Evolutionary conservation across 129 eudicot species (phyloP), one percentile per base, ranked within the genome.

Genomic region (Glebionis coronaria): DNA sequence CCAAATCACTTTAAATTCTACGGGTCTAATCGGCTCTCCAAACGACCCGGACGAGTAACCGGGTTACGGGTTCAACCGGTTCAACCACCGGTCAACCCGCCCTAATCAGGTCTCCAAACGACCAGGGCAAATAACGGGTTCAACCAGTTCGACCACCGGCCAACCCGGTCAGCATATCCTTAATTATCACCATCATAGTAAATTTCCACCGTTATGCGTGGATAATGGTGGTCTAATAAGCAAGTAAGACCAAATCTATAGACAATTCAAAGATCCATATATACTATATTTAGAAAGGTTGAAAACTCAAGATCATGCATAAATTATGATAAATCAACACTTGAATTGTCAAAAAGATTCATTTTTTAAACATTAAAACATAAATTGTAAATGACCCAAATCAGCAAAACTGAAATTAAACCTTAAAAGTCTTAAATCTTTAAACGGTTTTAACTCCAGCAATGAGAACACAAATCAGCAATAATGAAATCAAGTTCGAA

Each of bases 391-490:
- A 7, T 46, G n/a, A 21, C 45, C 63, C 68, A 49, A 35, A 13
- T 47, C 51, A 20, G 47, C 49, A 67, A 21, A 64, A 23, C 20
- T 55, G 20, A 27, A 31, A 46, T 29, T 9, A 12, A 20, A 47
- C 6, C 31, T 11, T 21, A 54, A 66, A 65, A 58, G 9, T 57
- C 47, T 13, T 11, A 73, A 45, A 73, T 53, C 49, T 40, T 21
- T 42, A 52, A 20, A 44, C 29, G 63, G 13, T 23, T 59, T 71
- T 60, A 49, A 31, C 61, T 12, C 44, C n/a, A 20, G 23, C 42
- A 51, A 21, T 12, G 18, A 70, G 27, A 44, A 25, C 63, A 57
- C 61, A 12, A 42, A 19, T 31, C 58, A 54, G 53, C 35, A 74
- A 50, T 20, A 35, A 13, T 61, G 66, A 25, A 3, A 25, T 49